phyloP scores from a whole-genome alignment of 2,329 filamentous ascomycete genomes.

The Sclerotinia spermophila region DNA sequence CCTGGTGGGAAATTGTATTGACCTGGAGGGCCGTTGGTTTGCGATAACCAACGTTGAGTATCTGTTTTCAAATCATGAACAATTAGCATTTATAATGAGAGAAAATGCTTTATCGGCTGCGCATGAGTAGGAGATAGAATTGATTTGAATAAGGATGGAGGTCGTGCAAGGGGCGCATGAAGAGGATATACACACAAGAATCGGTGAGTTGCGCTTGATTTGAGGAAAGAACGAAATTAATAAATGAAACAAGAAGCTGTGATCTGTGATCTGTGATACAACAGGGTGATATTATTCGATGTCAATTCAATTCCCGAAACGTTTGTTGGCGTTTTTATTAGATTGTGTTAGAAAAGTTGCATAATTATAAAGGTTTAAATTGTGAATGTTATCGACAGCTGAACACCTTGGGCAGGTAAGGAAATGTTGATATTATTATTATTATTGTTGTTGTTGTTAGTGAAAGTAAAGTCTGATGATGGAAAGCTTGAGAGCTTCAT shows the following conservation, averaged over 20 bases:
- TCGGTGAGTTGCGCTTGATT: neutral
- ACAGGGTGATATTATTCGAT: neutral
- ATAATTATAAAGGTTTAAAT: neutral
- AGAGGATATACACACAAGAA: neutral
- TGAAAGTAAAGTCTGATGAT: neutral
- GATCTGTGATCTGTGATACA: neutral
- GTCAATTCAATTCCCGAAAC: neutral
- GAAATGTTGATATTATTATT: neutral
- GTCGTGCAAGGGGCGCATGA: neutral
- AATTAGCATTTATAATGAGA: conserved; percentile 29
- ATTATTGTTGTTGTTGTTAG: neutral
- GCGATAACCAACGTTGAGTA: conserved; percentile 22
- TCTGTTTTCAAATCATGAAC: conserved; percentile 31
- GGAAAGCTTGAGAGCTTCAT: neutral
- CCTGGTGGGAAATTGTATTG: conserved; percentile 42
- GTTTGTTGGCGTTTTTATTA: neutral
- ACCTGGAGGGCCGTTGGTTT: conserved; percentile 19
- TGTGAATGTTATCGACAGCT: neutral
- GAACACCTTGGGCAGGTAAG: neutral
- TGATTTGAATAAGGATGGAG: neutral
- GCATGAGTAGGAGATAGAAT: neutral
- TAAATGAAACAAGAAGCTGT: neutral
- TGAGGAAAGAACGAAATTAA: neutral
- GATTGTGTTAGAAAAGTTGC: neutral
- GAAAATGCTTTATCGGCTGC: neutral